phyloP scores from a whole-genome alignment of 345 rosid genomes.

The Alliaria petiolata region DNA sequence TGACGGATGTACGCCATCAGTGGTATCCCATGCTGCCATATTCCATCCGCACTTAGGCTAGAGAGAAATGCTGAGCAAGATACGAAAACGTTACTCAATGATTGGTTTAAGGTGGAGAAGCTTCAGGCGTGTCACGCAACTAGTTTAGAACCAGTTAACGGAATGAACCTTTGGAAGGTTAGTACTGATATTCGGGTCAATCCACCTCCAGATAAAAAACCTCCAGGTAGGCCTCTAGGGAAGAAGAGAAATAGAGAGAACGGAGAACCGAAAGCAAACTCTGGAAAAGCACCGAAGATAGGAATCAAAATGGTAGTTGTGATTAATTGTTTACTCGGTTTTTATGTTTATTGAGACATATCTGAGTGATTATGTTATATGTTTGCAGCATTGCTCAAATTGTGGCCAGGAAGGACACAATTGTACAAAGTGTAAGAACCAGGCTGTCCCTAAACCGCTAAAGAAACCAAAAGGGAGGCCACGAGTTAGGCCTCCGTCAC shows the following conservation, averaged over 20 bases:
- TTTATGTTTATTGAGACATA: too few species aligned
- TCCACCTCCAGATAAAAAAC: background rate
- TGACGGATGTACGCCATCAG: background rate
- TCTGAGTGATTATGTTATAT: too few species aligned
- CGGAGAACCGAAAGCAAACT: background rate
- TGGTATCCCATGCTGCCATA: background rate
- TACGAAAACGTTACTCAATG: background rate
- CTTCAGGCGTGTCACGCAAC: rapidly evolving
- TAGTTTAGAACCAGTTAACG: background rate
- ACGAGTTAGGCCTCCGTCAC: too few species aligned
- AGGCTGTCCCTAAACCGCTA: background rate
- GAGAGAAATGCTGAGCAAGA: background rate
- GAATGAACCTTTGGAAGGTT: background rate
- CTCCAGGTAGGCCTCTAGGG: background rate
- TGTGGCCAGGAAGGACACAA: background rate
- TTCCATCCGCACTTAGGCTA: background rate
- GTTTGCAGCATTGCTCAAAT: background rate
- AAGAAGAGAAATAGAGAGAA: background rate
- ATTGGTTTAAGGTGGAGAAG: background rate
- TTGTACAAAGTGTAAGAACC: background rate
- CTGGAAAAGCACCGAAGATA: background rate
- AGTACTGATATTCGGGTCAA: background rate
- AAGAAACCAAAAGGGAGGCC: background rate
- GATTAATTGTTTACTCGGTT: too few species aligned
- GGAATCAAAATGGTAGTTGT: background rate